Evolutionary conservation across 192 early-diverging fungal species (phyloP), one percentile per base, ranked within the genome.

Genomic region (Rhizophagus prolifer): DNA sequence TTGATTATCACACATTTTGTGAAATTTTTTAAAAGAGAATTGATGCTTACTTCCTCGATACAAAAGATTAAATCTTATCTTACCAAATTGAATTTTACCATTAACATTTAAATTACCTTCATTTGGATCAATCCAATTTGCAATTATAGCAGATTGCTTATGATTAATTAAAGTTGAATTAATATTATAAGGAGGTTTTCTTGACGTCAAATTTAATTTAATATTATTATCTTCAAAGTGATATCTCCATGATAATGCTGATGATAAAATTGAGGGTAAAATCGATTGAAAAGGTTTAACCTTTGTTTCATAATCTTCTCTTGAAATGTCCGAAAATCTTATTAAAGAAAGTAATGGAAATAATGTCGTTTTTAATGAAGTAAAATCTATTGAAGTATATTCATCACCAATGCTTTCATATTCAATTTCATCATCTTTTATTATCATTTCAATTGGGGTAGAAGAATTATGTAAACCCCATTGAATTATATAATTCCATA

Each of bases 11-110:
- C 67, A 69, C 9, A 25, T 16, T 61, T 61, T 36, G 14, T 44
- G 58, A 74, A 74, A 58, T 19, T 26, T 61, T 74, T 59, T 26
- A 47, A 74, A 54, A 26, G 70, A 71, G 31, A 74, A 74, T 38
- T 21, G 14, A 36, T 59, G 23, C 25, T 34, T 13, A 59, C 58
- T 62, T 44, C 58, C 72, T 41, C 72, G 25, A 74, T 58, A 61
- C 13, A 74, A 7, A 12, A 74, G 28, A 30, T 61, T 36, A 47
- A 74, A 74, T 74, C 26, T 59, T 64, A 64, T 64, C 6, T 64
- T 64, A 64, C 62, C 62, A 58, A 14, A 71, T 54, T 36, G 70
- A 54, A 36, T 71, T 54, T 46, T 30, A 14, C 34, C 47, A 25
- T 74, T 63, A 30, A 31, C 59, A 34, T 38, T 72, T 46, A 28